Conservation (phyloP, 805 yeast species). For the Kazachstania taianensis region DNA sequence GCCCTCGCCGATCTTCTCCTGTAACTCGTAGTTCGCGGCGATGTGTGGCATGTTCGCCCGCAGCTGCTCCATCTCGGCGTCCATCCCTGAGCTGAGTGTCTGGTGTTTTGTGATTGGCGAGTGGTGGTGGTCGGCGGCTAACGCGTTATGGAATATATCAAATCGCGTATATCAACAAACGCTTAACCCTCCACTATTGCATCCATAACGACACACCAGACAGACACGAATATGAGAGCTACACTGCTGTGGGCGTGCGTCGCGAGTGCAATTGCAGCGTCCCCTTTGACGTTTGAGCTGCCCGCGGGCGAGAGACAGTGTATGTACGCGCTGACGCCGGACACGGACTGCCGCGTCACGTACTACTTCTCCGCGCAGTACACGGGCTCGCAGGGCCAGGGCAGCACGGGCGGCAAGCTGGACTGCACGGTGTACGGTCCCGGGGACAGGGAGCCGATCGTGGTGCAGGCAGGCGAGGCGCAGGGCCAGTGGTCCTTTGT, state of each 20-base stretch:
- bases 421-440: constrained; percentile 28
- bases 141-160: too few species aligned
- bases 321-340: constrained; percentile 29
- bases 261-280: too few species aligned
- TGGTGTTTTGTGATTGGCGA: too few species aligned
- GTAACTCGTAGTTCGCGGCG: constrained; percentile 30
- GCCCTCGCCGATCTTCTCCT: constrained; percentile 64
- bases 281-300: constrained; percentile 26
- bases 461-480: constrained; percentile 47
- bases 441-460: constrained; percentile 29
- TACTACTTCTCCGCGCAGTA: constrained; percentile 27
- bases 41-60: constrained; percentile 47
- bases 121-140: too few species aligned
- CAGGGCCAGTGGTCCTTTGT: constrained; percentile 72
- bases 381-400: too few species aligned
- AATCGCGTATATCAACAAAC: too few species aligned
- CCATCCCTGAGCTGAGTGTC: constrained; percentile 39
- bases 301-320: constrained; percentile 19
- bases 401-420: constrained; percentile 13
- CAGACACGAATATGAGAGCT: too few species aligned
- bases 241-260: too few species aligned
- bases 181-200: too few species aligned
- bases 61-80: constrained; percentile 48
- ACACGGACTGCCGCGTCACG: constrained; percentile 53
- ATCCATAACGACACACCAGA: too few species aligned